These are phyloP conservation scores for Tetrapisispora namnaoensis DNA, from an alignment of 805 yeast species.

Conservation along the genomic window DNA sequence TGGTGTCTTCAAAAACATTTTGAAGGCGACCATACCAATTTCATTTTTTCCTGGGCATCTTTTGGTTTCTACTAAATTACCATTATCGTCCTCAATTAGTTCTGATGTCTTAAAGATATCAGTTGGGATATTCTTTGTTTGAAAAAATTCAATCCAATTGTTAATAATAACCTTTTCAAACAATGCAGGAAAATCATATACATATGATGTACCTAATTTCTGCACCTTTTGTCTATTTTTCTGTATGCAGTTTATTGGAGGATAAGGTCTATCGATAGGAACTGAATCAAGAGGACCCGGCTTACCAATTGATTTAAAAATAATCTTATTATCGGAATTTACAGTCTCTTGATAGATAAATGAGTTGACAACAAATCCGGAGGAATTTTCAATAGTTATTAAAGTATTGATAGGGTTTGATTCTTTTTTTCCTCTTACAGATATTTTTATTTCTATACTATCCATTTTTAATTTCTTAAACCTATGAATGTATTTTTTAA, in stretches of 20 bases:
- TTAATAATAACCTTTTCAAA: conserved; percentile 85
- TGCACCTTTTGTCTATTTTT: conserved; percentile 98
- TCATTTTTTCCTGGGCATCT: conserved; percentile 94
- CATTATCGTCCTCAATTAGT: conserved; percentile 71
- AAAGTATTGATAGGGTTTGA: conserved; percentile 91
- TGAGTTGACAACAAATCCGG: conserved; percentile 94
- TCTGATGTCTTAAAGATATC: conserved; percentile 67
- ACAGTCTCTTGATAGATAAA: conserved; percentile 90
- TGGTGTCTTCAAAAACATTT: conserved; percentile 82
- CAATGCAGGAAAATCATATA: conserved; percentile 96
- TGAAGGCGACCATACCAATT: conserved; percentile 97
- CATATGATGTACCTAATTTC: conserved; percentile 95
- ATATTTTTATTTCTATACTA: conserved; percentile 94
- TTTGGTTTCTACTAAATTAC: conserved; percentile 70
- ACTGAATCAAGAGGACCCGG: conserved; percentile 97
- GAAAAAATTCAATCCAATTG: conserved; percentile 66
- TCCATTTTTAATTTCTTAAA: conserved; percentile 93
- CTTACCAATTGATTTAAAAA: conserved; percentile 85
- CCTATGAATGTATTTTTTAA: conserved; percentile 94
- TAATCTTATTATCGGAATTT: conserved; percentile 89
- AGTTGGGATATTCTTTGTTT: conserved; percentile 40
- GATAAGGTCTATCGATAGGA: conserved; percentile 90
- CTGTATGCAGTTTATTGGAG: conserved; percentile 95
- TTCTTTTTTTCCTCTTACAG: conserved; percentile 78
- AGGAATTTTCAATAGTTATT: conserved; percentile 90